phyloP scores from a whole-genome alignment of 73 alveolate species.

The Tetrahymena elliotti region DNA sequence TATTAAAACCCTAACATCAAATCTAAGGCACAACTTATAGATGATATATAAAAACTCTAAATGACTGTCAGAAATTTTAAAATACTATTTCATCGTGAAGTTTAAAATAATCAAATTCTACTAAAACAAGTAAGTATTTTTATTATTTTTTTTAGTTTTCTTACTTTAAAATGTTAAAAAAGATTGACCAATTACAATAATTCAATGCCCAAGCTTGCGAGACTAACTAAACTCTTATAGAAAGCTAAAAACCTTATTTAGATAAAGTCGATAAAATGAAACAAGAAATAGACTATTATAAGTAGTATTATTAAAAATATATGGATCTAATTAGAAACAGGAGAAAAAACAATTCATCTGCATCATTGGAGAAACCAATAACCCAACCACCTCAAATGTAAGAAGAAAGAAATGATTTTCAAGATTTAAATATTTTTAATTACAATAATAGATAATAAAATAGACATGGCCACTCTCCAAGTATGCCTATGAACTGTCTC shows the following conservation, averaged over 20 bases:
- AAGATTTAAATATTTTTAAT: background rate
- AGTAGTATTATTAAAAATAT: background rate
- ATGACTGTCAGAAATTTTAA: constrained; percentile 37
- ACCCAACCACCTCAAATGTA: background rate
- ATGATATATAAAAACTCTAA: constrained; percentile 25
- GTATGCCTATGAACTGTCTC: background rate
- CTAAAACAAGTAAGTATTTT: background rate
- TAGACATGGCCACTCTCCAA: background rate
- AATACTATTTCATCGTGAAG: constrained; percentile 22
- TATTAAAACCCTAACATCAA: constrained; percentile 14
- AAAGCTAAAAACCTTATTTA: background rate
- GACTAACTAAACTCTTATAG: constrained; percentile 16
- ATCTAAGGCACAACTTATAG: constrained; percentile 33
- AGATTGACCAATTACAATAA: constrained; percentile 9
- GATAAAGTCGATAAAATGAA: constrained; percentile 5
- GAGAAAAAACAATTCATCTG: constrained; percentile 8
- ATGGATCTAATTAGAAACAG: constrained; percentile 35
- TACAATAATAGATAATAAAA: background rate
- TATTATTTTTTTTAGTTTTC: background rate
- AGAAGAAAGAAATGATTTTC: background rate
- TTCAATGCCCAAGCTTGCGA: constrained; percentile 7
- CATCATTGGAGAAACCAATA: background rate
- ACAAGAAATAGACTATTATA: constrained; percentile 31
- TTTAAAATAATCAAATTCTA: background rate
- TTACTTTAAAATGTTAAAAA: background rate